A percentile compares a stretch with the other conserved stretches of the same genome.
These are phyloP conservation scores for Metschnikowia continentalis DNA, from an alignment of 805 yeast genomes.

Conservation along the genomic window DNA sequence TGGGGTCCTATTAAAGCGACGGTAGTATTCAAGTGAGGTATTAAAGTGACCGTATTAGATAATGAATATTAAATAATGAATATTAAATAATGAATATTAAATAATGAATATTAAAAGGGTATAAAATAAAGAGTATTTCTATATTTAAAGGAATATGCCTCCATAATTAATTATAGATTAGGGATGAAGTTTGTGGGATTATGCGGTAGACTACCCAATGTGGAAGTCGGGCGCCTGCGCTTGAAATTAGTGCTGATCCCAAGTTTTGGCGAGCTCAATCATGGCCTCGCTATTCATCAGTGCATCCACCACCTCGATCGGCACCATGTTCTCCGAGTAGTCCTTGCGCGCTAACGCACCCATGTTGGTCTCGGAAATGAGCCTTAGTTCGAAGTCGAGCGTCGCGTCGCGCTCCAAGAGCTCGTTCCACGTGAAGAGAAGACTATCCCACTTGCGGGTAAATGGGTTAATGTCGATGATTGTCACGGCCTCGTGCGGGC, in stretches of 20 bases:
- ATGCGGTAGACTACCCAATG: too few species aligned
- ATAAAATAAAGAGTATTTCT: too few species aligned
- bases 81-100: too few species aligned
- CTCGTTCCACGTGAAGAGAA: constrained; percentile 84
- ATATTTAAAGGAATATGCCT: too few species aligned
- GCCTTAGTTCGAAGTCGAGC: constrained; percentile 50
- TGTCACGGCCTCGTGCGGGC: constrained; percentile 61
- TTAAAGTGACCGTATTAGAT: too few species aligned
- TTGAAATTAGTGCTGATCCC: constrained; percentile 29
- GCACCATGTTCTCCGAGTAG: constrained; percentile 88
- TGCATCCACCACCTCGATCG: constrained; percentile 86
- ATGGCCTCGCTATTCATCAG: constrained; percentile 62
- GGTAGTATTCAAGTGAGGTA: too few species aligned
- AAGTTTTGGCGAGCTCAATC: constrained; percentile 61
- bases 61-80: too few species aligned
- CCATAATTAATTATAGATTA: too few species aligned
- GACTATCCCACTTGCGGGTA: constrained; percentile 69
- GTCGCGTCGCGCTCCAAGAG: constrained; percentile 33
- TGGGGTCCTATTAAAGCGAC: too few species aligned
- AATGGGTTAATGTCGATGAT: constrained; percentile 87
- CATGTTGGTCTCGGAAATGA: constrained; percentile 64
- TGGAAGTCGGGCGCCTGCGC: background rate
- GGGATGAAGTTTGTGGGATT: too few species aligned
- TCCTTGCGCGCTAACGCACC: constrained; percentile 78
- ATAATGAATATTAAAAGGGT: too few species aligned